Evolutionary conservation across 2,329 filamentous ascomycete genomes (phyloP).

Genomic region (Grosmannia huntii): DNA sequence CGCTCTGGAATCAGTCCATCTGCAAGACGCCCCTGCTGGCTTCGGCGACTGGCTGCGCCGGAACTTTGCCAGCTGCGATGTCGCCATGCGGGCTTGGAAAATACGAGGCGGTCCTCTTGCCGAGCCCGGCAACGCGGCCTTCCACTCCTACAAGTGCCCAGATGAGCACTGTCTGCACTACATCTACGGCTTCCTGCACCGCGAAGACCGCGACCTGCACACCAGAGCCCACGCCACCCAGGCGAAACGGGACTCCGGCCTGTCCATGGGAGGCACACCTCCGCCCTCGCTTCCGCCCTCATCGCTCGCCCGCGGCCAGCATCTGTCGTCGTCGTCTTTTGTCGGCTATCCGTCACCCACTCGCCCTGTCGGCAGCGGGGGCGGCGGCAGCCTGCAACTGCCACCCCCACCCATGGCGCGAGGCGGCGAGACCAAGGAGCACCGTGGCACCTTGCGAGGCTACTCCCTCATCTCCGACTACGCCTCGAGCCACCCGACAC

Average conservation of each 20-base stretch:
- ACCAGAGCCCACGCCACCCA: slow-evolving; percentile 29
- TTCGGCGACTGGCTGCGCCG: slow-evolving; percentile 40
- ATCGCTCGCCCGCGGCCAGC: slow-evolving; percentile 20
- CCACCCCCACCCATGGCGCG: not conserved
- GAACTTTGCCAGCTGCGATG: slow-evolving; percentile 36
- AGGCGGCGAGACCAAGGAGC: slow-evolving; percentile 18
- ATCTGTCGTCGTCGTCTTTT: slow-evolving; percentile 15
- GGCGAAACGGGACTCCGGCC: slow-evolving; percentile 31
- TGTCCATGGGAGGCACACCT: slow-evolving; percentile 26
- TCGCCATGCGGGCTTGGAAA: slow-evolving; percentile 28
- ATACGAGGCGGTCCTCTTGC: slow-evolving; percentile 24
- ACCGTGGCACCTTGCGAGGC: slow-evolving; percentile 26
- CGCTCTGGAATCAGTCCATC: slow-evolving; percentile 22
- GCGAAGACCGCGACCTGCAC: slow-evolving; percentile 39
- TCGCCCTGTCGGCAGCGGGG: not conserved
- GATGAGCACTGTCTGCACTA: slow-evolving; percentile 43
- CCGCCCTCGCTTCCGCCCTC: slow-evolving; percentile 16
- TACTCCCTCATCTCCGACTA: slow-evolving; percentile 29
- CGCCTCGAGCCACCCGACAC: slow-evolving; percentile 14
- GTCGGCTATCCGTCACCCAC: slow-evolving; percentile 24
- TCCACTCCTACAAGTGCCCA: slow-evolving; percentile 38
- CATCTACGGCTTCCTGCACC: slow-evolving; percentile 42
- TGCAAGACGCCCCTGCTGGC: slow-evolving; percentile 30
- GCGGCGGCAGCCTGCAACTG: not conserved
- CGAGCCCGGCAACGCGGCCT: slow-evolving; percentile 17